phyloP scores from a whole-genome alignment of 1,284 basidiomycete species.

The Ustilago esculenta region DNA sequence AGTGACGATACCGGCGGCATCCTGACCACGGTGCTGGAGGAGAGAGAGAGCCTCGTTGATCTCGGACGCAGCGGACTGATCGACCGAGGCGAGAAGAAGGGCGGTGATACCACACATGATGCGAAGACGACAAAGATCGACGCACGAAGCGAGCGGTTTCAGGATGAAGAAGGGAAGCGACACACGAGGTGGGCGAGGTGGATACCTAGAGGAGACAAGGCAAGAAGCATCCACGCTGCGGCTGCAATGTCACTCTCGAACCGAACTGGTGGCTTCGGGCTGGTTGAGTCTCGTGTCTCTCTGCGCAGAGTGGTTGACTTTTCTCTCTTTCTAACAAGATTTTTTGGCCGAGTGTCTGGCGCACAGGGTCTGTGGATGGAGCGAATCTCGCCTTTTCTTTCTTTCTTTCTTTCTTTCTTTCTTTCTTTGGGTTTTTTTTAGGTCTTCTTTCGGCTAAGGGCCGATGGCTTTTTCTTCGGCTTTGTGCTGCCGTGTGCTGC shows the following conservation, averaged over 20 bases:
- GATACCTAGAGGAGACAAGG: constrained; percentile 35
- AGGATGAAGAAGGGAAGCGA: constrained; percentile 8
- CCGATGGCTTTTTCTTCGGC: no score
- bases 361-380: no score
- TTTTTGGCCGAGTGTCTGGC: no score
- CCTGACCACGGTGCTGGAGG: constrained; percentile 76
- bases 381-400: no score
- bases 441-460: no score
- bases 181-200: constrained; percentile 25
- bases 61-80: constrained; percentile 58
- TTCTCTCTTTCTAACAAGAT: no score
- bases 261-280: constrained; percentile 10
- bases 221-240: constrained; percentile 7
- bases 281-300: neutral
- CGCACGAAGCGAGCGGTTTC: neutral
- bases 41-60: constrained; percentile 66
- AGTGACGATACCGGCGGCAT: constrained; percentile 97
- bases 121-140: neutral
- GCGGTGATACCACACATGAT: constrained; percentile 67
- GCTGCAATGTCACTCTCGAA: neutral
- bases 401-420: no score
- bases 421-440: no score
- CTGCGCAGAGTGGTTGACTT: no score
- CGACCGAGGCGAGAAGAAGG: constrained; percentile 56
- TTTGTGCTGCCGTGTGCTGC: no score